Evolutionary conservation across 805 yeast species (phyloP), one percentile per base, ranked within the genome.

Genomic region (Candida wancherniae): DNA sequence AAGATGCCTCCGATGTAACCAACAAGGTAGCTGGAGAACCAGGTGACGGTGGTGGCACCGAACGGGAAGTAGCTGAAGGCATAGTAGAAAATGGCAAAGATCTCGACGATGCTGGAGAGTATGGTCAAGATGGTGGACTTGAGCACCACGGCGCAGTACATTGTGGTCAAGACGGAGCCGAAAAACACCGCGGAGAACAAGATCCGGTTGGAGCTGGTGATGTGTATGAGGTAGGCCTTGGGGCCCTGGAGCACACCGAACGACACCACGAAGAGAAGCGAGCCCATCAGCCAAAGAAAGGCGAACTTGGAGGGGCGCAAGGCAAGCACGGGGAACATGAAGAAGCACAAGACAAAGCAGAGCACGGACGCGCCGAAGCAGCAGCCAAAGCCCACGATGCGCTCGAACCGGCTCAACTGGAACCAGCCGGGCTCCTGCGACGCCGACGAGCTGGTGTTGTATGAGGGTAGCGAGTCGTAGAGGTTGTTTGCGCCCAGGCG

Each of bases 171-270:
- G 34, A 90, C 85, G 25, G 90, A 75, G n/a, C 80, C 74, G 46
- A 90, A 83, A 57, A 86, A 90, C 22, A 86, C 77, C 8, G 71
- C 43, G 0, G 95, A 79, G 55, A 92, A 90, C 25, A 88, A 78
- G 26, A 90, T 63, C 44, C 98, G 71, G 29, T 77, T 82, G 21
- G 73, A 70, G 3, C 95, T 80, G 4, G 82, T 55, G 40, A 92
- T 67, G 53, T 90, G 97, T 28, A 66, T 63, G 24, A 76, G 40
- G 53, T 86, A 92, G 20, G 80, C 78, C n/a, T 76, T 68, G 0
- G 97, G 97, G 0, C 98, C 98, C 63, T 87, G 96, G 14, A 90
- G 61, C 12, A 86, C 75, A 2, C 95, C 97, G 60, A 92, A 92
- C 20, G 95, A 84, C 5, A 84, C 53, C 12, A 92, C 84, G 58